Conservation (phyloP, 2,329 filamentous ascomycete genomes). For the Cladosporium sp. region DNA sequence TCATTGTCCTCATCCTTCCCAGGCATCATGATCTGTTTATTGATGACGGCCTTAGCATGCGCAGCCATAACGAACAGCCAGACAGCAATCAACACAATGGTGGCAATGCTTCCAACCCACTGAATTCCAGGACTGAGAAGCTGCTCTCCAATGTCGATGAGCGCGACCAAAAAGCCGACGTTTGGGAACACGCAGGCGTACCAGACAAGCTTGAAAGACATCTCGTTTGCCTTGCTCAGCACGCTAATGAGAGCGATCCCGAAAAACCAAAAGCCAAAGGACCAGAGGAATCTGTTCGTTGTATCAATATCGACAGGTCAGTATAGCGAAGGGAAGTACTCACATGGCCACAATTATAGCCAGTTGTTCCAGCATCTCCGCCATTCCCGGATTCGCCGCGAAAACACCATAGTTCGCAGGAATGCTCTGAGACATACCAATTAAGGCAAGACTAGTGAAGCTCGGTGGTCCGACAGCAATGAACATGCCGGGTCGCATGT, state of each 20-base stretch:
- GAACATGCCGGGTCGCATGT: constrained; percentile 45
- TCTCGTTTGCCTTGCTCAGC: constrained; percentile 17
- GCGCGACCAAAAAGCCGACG: constrained; percentile 58
- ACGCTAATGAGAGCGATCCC: constrained; percentile 20
- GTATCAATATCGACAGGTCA: too few relatives aligned
- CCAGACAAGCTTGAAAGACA: constrained; percentile 46
- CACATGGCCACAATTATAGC: constrained; percentile 31
- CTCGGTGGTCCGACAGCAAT: constrained; percentile 46
- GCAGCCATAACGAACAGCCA: constrained; percentile 52
- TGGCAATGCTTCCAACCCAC: constrained; percentile 54
- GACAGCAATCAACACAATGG: constrained; percentile 49
- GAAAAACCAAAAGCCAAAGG: constrained; percentile 47
- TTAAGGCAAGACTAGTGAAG: constrained; percentile 26
- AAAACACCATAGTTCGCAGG: constrained; percentile 22
- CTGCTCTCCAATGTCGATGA: constrained; percentile 50
- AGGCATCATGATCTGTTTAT: constrained; percentile 52
- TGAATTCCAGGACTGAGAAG: constrained; percentile 50
- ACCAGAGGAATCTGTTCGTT: constrained; percentile 43
- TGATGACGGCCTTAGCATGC: constrained; percentile 49
- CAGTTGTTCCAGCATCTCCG: constrained; percentile 21
- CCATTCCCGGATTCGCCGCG: constrained; percentile 16
- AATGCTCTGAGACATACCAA: constrained; percentile 21
- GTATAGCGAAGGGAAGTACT: neutral
- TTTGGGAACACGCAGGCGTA: constrained; percentile 66
- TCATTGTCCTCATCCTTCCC: constrained; percentile 55